phyloP scores from a whole-genome alignment of 208 protist genomes.

The Crithidia expoeki region DNA sequence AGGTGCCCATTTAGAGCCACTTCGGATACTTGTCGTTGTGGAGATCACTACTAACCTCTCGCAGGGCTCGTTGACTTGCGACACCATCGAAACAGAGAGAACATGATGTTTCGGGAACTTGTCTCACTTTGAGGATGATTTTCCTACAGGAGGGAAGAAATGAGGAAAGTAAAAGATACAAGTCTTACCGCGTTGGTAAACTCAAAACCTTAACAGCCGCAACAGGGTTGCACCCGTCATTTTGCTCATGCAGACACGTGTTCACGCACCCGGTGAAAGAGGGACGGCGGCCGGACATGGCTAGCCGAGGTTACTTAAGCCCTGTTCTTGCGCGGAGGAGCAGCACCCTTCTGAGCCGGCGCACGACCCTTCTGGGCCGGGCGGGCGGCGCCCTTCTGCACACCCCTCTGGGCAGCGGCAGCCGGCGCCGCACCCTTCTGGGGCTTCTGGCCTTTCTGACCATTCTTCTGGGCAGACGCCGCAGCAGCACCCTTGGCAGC shows the following conservation, averaged over 20 bases:
- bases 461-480: slow-evolving; percentile 19
- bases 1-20: too few species aligned
- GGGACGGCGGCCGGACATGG: not conserved
- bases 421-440: slow-evolving; percentile 15
- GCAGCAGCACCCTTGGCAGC: slow-evolving; percentile 40
- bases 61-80: too few species aligned
- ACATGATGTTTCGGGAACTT: too few species aligned
- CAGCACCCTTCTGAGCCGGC: slow-evolving; percentile 32
- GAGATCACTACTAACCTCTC: too few species aligned
- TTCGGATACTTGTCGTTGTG: too few species aligned
- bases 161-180: slow-evolving; percentile 2
- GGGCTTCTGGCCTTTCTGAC: slow-evolving; percentile 22
- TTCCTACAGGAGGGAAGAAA: not conserved
- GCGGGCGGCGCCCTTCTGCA: slow-evolving; percentile 20
- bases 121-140: too few species aligned
- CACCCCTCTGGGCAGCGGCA: slow-evolving; percentile 26
- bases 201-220: too few species aligned
- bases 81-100: too few species aligned
- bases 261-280: too few species aligned
- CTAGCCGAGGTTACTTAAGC: slow-evolving; percentile 4
- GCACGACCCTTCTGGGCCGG: slow-evolving; percentile 31
- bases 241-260: too few species aligned
- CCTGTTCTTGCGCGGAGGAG: slow-evolving; percentile 15
- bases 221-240: too few species aligned
- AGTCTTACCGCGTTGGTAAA: too few species aligned